These are phyloP conservation scores for Leccinum fibrillosum DNA, from an alignment of 768 basidiomycete species.

Conservation along the genomic window DNA sequence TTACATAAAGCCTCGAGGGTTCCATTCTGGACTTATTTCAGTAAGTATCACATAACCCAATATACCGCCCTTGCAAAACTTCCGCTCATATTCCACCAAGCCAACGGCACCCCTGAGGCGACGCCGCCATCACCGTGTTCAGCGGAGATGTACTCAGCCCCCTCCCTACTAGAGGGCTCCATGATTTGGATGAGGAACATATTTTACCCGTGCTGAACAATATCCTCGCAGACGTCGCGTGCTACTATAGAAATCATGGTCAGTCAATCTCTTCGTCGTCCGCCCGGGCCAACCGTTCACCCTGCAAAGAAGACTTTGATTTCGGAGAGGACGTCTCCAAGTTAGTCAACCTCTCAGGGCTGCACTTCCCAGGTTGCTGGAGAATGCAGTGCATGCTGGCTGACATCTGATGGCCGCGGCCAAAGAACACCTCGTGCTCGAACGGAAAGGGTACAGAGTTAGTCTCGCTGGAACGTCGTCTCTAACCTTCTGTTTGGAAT, in stretches of 20 bases:
- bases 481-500: neutral
- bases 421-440: constrained; percentile 6
- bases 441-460: constrained; percentile 4
- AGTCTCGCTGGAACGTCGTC: constrained; percentile 12
- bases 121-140: constrained; percentile 1
- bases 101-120: constrained; percentile 1
- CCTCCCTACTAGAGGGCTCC: constrained; percentile 3
- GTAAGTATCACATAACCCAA: constrained; percentile 9
- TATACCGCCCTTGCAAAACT: constrained; percentile 1
- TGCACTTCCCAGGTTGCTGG: constrained; percentile 11
- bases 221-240: constrained; percentile 9
- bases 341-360: constrained; percentile 2
- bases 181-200: constrained; percentile 7
- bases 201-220: constrained; percentile 5
- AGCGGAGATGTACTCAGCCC: constrained; percentile 10
- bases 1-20: neutral
- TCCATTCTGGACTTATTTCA: neutral
- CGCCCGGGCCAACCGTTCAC: neutral
- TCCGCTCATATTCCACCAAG: neutral
- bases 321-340: constrained; percentile 4
- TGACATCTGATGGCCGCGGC: constrained; percentile 1
- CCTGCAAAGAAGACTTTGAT: neutral
- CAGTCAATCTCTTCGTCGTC: neutral
- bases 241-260: constrained; percentile 7
- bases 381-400: constrained; percentile 6